Percentiles rank a stretch among this genome's conserved stretches.
Conservation (phyloP, 1,284 basidiomycete genomes). For the Cutaneotrichosporon cavernicola region DNA sequence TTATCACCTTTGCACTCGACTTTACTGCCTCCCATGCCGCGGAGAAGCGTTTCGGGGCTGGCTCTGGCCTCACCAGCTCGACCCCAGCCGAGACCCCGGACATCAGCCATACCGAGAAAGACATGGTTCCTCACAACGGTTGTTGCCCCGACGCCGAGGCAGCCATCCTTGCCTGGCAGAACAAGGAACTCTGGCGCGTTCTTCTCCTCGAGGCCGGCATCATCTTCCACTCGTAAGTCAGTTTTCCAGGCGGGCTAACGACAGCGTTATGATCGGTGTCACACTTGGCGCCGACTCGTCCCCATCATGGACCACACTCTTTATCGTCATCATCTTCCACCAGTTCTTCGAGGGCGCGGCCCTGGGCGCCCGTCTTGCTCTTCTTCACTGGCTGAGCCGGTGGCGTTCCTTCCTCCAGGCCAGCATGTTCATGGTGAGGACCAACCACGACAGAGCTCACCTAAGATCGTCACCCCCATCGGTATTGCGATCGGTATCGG, state of each 20-base stretch:
- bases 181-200: slow-evolving; percentile 39
- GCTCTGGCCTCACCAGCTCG: not conserved
- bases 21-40: slow-evolving; percentile 43
- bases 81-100: not conserved
- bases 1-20: slow-evolving; percentile 50
- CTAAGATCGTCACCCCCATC: slow-evolving; percentile 27
- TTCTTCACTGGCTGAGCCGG: slow-evolving; percentile 24
- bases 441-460: not conserved
- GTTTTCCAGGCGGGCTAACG: not conserved
- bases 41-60: not conserved
- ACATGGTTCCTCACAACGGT: too few species aligned
- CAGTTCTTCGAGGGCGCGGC: slow-evolving; percentile 42
- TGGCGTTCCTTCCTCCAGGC: slow-evolving; percentile 28
- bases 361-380: slow-evolving; percentile 36
- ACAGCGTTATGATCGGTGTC: slow-evolving; percentile 31
- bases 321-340: slow-evolving; percentile 40
- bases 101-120: not conserved
- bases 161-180: slow-evolving; percentile 7
- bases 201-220: slow-evolving; percentile 54
- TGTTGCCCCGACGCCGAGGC: slow-evolving; percentile 15
- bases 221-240: slow-evolving; percentile 48
- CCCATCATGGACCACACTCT: slow-evolving; percentile 28
- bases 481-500: slow-evolving; percentile 40
- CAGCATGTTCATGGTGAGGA: slow-evolving; percentile 28
- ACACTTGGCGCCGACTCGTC: slow-evolving; percentile 31